phyloP scores from a whole-genome alignment of 129 eudicot genomes.

The Glebionis coronaria region DNA sequence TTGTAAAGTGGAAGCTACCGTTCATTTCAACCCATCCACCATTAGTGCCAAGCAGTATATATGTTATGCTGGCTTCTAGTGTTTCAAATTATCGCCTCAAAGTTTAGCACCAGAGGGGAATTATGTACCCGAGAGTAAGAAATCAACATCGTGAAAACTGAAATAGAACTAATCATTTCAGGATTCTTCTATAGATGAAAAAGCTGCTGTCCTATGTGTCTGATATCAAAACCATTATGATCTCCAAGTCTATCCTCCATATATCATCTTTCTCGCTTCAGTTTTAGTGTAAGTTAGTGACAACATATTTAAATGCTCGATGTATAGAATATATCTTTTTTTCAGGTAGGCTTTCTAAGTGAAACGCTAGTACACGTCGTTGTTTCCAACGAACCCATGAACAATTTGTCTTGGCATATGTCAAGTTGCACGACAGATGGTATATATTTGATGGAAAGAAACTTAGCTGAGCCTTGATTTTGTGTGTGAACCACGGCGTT shows the following conservation, averaged over 20 bases:
- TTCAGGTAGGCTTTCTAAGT: conserved; percentile 54
- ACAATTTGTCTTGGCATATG: too few relatives aligned
- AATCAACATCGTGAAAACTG: conserved; percentile 62
- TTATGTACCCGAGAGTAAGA: conserved; percentile 62
- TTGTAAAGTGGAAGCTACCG: conserved; percentile 61
- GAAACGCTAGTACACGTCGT: too few relatives aligned
- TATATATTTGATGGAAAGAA: too few relatives aligned
- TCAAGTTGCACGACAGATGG: too few relatives aligned
- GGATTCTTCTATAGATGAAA: conserved; percentile 49
- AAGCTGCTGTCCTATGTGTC: conserved; percentile 51
- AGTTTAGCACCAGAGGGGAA: conserved; percentile 65
- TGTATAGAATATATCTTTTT: conserved; percentile 44
- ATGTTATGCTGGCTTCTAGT: conserved; percentile 17
- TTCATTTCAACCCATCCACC: conserved; percentile 64
- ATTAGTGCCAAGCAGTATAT: conserved; percentile 23
- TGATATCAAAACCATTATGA: conserved; percentile 62
- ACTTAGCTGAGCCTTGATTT: too few relatives aligned
- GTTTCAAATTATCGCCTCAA: conserved; percentile 54
- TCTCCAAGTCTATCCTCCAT: conserved; percentile 82
- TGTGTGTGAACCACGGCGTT: too few relatives aligned
- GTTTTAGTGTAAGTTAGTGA: conserved; percentile 22
- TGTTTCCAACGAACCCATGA: too few relatives aligned
- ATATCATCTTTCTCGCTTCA: conserved; percentile 30
- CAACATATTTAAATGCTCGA: conserved; percentile 33
- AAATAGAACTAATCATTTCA: conserved; percentile 37